Percentiles rank a stretch among this genome's conserved stretches.
phyloP scores from a whole-genome alignment of 495 filamentous ascomycete species.

The Annulohypoxylon moriforme region DNA sequence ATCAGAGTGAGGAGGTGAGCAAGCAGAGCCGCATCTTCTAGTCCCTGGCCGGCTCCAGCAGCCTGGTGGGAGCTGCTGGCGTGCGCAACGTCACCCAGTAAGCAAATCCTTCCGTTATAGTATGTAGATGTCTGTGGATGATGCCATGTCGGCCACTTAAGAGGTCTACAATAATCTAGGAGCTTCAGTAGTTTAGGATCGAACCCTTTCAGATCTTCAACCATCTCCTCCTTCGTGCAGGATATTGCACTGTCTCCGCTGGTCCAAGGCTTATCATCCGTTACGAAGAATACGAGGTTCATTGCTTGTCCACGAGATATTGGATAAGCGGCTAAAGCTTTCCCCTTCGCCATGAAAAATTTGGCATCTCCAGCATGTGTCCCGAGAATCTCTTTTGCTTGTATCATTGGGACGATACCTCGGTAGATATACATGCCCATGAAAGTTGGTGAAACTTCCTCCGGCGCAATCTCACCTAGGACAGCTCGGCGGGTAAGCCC shows the following conservation, averaged over 20 bases:
- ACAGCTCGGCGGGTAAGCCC: constrained; percentile 57
- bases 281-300: constrained; percentile 42
- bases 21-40: constrained; percentile 70
- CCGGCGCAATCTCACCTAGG: constrained; percentile 52
- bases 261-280: constrained; percentile 23
- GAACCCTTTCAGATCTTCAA: constrained; percentile 38
- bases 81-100: constrained; percentile 72
- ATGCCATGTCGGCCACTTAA: constrained; percentile 70
- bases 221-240: constrained; percentile 45
- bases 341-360: constrained; percentile 63
- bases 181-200: constrained; percentile 40
- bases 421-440: constrained; percentile 59
- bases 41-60: constrained; percentile 68
- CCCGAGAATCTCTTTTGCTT: constrained; percentile 57
- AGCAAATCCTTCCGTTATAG: constrained; percentile 58
- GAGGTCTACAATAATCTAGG: constrained; percentile 52
- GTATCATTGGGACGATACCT: constrained; percentile 67
- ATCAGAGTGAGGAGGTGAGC: constrained; percentile 57
- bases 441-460: constrained; percentile 45
- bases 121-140: constrained; percentile 65
- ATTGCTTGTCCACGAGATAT: constrained; percentile 63
- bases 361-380: constrained; percentile 64
- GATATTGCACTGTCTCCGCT: constrained; percentile 25
- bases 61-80: constrained; percentile 71
- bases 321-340: constrained; percentile 67